Percentiles rank a stretch among this genome's conserved stretches.
phyloP scores from a whole-genome alignment of 2,329 filamentous ascomycete genomes.

The Alternaria sp. region DNA sequence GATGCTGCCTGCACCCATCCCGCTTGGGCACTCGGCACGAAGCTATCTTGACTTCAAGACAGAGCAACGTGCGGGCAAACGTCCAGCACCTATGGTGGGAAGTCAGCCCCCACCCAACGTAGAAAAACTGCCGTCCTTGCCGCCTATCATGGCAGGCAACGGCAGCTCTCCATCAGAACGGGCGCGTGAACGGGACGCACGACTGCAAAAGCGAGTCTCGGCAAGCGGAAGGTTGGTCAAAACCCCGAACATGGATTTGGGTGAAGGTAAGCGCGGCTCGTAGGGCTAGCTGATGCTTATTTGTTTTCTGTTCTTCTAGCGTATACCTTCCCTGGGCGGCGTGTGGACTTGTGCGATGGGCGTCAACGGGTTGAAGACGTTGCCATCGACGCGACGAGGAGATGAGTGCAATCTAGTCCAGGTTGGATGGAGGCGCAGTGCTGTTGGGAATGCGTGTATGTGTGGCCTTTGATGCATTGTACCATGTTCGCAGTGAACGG shows the following conservation, averaged over 20 bases:
- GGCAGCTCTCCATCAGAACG: constrained; percentile 51
- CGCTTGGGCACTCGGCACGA: constrained; percentile 80
- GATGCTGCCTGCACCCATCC: constrained; percentile 76
- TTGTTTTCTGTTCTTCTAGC: constrained; percentile 38
- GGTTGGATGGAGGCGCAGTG: constrained; percentile 8
- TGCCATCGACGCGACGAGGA: constrained; percentile 13
- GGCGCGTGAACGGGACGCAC: constrained; percentile 48
- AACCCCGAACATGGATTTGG: constrained; percentile 35
- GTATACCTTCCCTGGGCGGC: constrained; percentile 45
- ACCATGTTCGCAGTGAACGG: not conserved
- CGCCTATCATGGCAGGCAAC: constrained; percentile 57
- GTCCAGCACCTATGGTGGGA: constrained; percentile 55
- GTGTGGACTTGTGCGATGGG: constrained; percentile 42
- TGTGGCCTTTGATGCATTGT: constrained; percentile 2
- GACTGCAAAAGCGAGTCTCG: constrained; percentile 52
- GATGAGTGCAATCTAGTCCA: constrained; percentile 6
- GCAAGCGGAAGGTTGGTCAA: constrained; percentile 53
- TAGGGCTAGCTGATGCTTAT: constrained; percentile 42
- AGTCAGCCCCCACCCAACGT: constrained; percentile 56
- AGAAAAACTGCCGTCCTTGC: constrained; percentile 71
- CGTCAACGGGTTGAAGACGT: constrained; percentile 37
- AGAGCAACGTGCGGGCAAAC: constrained; percentile 55
- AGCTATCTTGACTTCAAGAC: constrained; percentile 83
- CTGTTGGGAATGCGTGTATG: not conserved
- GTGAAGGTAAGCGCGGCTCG: constrained; percentile 48